A percentile compares a stretch with the other conserved stretches of the same genome.
Conservation (phyloP, 257 asterid genomes). For the Lycium ferocissimum region DNA sequence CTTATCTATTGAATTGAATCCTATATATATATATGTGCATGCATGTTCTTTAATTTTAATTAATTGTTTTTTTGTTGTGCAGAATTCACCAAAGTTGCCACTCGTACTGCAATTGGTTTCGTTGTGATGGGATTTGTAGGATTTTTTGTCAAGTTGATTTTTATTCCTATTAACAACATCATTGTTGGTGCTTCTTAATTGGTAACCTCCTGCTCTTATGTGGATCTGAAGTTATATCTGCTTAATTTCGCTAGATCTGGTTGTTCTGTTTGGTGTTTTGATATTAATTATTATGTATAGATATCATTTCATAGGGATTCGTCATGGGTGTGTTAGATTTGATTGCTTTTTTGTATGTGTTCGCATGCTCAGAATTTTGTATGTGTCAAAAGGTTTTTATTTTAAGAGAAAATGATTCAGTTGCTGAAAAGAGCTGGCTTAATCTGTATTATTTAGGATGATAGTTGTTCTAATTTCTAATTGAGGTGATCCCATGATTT, state of each 20-base stretch:
- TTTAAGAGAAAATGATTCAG: too few relatives aligned
- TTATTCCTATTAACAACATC: slow-evolving; percentile 48
- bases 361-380: too few relatives aligned
- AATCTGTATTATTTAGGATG: background rate
- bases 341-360: too few relatives aligned
- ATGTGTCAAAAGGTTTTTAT: too few relatives aligned
- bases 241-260: background rate
- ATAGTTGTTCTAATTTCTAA: background rate
- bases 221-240: background rate
- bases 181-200: slow-evolving; percentile 42
- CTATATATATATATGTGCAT: too few relatives aligned
- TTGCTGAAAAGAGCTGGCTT: too few relatives aligned
- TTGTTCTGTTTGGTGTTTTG: too few relatives aligned
- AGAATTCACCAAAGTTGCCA: slow-evolving; percentile 48
- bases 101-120: slow-evolving; percentile 45
- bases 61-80: background rate
- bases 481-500: background rate
- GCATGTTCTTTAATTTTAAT: background rate
- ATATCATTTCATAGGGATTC: background rate
- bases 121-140: slow-evolving; percentile 50
- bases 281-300: background rate
- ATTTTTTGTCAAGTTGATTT: slow-evolving; percentile 44
- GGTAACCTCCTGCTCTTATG: background rate
- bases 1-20: too few relatives aligned
- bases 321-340: background rate